phyloP scores from a whole-genome alignment of 345 rosid species.

The Eucalyptus coolabah region DNA sequence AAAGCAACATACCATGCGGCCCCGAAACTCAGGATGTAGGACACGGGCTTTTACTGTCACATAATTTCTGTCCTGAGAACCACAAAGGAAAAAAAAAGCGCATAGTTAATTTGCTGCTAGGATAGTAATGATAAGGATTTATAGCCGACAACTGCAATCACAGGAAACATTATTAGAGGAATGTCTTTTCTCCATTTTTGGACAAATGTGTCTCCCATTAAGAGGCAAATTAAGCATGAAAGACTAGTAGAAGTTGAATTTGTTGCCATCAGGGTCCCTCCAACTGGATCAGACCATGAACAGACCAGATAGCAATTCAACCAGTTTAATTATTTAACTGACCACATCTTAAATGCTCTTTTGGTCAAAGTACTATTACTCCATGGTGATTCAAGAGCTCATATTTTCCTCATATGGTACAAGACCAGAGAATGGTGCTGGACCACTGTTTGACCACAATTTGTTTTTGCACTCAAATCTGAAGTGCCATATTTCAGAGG shows the following conservation, averaged over 20 bases:
- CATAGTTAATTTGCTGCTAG: background rate
- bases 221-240: background rate
- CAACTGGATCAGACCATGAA: background rate
- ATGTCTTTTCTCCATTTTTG: background rate
- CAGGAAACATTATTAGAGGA: background rate
- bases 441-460: background rate
- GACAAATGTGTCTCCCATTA: background rate
- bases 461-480: background rate
- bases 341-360: background rate
- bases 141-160: background rate
- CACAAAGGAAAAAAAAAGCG: background rate
- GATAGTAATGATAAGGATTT: background rate
- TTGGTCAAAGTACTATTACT: background rate
- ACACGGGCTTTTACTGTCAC: conserved; percentile 55
- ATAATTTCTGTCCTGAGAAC: conserved; percentile 77
- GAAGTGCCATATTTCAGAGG: background rate
- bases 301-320: background rate
- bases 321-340: background rate
- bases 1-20: conserved; percentile 73
- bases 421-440: background rate
- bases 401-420: background rate
- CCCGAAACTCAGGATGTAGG: conserved; percentile 88
- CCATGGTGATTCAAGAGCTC: background rate
- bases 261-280: background rate
- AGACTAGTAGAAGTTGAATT: background rate